Percentiles rank a stretch among this genome's conserved stretches.
These are phyloP conservation scores for Notholithocarpus densiflorus DNA, from an alignment of 306 rosid species.

Conservation along the genomic window DNA sequence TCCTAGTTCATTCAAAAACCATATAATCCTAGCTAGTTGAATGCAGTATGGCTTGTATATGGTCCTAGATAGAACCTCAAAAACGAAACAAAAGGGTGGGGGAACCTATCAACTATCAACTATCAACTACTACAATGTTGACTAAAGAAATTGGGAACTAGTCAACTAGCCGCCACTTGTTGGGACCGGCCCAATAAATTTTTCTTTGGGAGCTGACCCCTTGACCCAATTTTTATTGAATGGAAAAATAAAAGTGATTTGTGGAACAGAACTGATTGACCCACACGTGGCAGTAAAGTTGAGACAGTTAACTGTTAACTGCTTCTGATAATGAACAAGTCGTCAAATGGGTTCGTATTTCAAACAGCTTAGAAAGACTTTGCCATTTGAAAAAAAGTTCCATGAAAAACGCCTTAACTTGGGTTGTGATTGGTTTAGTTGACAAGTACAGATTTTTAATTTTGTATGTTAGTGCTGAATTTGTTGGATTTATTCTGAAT, in stretches of 20 bases:
- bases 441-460: too few relatives aligned
- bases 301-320: background rate
- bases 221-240: slow-evolving; percentile 28
- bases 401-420: background rate
- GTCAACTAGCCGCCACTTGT: background rate
- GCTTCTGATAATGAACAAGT: background rate
- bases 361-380: background rate
- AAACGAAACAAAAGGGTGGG: background rate
- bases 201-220: slow-evolving; percentile 7
- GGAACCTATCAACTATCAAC: background rate
- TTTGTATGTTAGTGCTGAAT: too few relatives aligned
- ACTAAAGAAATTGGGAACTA: background rate
- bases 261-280: background rate
- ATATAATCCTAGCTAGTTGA: too few relatives aligned
- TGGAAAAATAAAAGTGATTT: slow-evolving; percentile 14
- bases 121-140: background rate
- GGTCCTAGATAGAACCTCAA: background rate
- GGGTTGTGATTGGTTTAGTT: too few relatives aligned
- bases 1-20: too few relatives aligned
- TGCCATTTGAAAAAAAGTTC: background rate
- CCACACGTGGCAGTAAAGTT: background rate
- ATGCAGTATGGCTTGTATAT: too few relatives aligned
- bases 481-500: too few relatives aligned
- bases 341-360: background rate
- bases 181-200: slow-evolving; percentile 4